Conservation (phyloP, 2,329 filamentous ascomycete genomes). For the Exophiala mesophila region DNA sequence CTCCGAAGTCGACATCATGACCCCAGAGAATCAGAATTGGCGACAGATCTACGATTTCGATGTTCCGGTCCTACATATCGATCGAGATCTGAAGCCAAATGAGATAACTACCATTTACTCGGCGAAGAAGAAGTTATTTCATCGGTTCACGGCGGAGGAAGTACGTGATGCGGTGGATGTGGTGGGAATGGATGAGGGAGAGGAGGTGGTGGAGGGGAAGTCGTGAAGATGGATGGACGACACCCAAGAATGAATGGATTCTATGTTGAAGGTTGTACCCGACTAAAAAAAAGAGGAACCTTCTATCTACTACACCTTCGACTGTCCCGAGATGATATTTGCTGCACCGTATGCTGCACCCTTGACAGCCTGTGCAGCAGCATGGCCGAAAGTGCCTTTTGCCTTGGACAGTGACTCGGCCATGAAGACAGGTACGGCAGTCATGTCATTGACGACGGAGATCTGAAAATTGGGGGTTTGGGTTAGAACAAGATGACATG, state of each 20-base stretch:
- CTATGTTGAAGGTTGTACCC: conserved; percentile 12
- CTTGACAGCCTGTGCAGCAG: conserved; percentile 24
- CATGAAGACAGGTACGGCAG: conserved; percentile 41
- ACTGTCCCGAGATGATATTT: conserved; percentile 16
- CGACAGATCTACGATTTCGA: conserved; percentile 60
- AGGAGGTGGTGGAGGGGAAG: conserved; percentile 1
- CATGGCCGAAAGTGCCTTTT: conserved; percentile 29
- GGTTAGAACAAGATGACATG: too few species aligned
- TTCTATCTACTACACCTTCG: conserved; percentile 19
- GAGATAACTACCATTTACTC: conserved; percentile 40
- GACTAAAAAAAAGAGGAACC: too few species aligned
- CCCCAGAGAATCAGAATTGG: conserved; percentile 50
- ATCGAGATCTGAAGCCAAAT: conserved; percentile 33
- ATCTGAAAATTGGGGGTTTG: too few species aligned
- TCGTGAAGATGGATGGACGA: conserved; percentile 10
- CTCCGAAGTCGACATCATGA: conserved; percentile 57
- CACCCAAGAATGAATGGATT: conserved; percentile 2
- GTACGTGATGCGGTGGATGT: conserved; percentile 52
- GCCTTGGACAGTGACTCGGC: conserved; percentile 33
- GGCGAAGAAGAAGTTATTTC: conserved; percentile 55
- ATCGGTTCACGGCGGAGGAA: conserved; percentile 56
- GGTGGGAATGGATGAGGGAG: conserved; percentile 30
- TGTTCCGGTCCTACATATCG: conserved; percentile 59
- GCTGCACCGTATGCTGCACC: conserved; percentile 25
- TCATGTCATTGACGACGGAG: conserved; percentile 42